Percentiles rank a stretch among this genome's conserved stretches.
These are phyloP conservation scores for Pascua sp. DNA, from an alignment of 1,284 basidiomycete genomes.

Conservation along the genomic window DNA sequence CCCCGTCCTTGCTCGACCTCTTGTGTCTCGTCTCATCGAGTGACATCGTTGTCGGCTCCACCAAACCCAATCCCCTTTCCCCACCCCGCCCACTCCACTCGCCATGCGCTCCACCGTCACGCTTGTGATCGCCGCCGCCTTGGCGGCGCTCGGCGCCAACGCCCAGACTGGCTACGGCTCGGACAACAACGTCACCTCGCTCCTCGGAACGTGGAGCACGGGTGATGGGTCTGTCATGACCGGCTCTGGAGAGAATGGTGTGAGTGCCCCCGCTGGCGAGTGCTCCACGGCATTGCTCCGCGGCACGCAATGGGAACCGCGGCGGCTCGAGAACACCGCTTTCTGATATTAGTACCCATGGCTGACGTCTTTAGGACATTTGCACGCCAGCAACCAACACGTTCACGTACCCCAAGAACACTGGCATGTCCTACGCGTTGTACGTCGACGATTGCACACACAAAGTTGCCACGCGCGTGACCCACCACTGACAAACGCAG, in stretches of 20 bases:
- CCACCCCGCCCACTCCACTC: background rate
- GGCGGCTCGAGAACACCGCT: no score
- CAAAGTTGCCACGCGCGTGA: no score
- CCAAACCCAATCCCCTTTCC: background rate
- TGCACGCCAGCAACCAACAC: slow-evolving; percentile 73
- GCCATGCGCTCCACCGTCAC: slow-evolving; percentile 10
- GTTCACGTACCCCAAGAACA: slow-evolving; percentile 75
- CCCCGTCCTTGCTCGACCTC: background rate
- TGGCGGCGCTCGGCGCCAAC: slow-evolving; percentile 8
- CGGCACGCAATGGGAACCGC: background rate
- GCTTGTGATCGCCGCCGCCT: slow-evolving; percentile 3
- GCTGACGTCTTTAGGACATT: slow-evolving; percentile 59
- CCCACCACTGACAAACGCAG: slow-evolving; percentile 39
- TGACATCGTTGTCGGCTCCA: no score
- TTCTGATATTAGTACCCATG: background rate
- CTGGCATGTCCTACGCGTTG: slow-evolving; percentile 85
- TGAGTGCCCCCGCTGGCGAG: slow-evolving; percentile 57
- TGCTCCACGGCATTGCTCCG: background rate
- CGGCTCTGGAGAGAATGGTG: slow-evolving; percentile 55
- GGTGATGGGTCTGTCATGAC: slow-evolving; percentile 71
- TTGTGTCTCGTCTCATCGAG: no score
- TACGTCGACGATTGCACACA: slow-evolving; percentile 52
- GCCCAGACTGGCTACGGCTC: slow-evolving; percentile 23
- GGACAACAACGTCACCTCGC: slow-evolving; percentile 60
- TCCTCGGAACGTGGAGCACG: slow-evolving; percentile 80